Percentiles rank a stretch among this genome's conserved stretches.
These are phyloP conservation scores for Fusarium secorum DNA, from an alignment of 2,329 filamentous ascomycete genomes.

Conservation along the genomic window DNA sequence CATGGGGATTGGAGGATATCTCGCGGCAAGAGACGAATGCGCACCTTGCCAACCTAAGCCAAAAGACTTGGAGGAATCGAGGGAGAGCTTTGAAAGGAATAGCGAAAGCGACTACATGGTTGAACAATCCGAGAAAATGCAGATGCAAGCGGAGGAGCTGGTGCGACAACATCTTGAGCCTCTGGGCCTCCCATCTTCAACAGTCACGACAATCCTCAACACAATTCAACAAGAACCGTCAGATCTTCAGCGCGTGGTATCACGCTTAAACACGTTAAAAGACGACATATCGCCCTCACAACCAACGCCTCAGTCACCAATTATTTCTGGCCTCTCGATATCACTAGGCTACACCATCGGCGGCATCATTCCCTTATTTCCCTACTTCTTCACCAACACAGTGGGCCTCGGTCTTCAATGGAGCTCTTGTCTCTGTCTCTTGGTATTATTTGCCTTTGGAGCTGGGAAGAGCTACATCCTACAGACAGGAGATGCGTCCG, in stretches of 20 bases:
- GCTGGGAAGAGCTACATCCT: slow-evolving; percentile 60
- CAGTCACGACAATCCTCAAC: slow-evolving; percentile 38
- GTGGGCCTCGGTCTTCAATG: slow-evolving; percentile 56
- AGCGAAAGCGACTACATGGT: neutral
- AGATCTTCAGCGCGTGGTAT: slow-evolving; percentile 38
- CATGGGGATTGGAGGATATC: slow-evolving; percentile 76
- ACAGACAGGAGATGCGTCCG: slow-evolving; percentile 12
- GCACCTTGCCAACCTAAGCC: neutral
- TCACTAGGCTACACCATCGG: slow-evolving; percentile 69
- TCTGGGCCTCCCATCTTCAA: slow-evolving; percentile 39
- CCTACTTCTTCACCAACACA: slow-evolving; percentile 63
- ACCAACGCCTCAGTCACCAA: slow-evolving; percentile 43
- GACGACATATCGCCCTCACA: neutral
- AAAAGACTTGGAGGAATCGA: slow-evolving; percentile 34
- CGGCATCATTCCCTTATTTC: slow-evolving; percentile 67
- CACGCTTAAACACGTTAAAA: slow-evolving; percentile 27
- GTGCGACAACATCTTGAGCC: slow-evolving; percentile 47
- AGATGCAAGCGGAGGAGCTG: slow-evolving; percentile 25
- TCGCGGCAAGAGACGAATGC: slow-evolving; percentile 61
- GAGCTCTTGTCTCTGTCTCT: slow-evolving; percentile 62
- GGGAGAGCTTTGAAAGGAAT: slow-evolving; percentile 30
- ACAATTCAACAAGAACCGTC: slow-evolving; percentile 43
- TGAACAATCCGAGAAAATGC: slow-evolving; percentile 12
- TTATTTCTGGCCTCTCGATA: slow-evolving; percentile 64
- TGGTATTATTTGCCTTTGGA: slow-evolving; percentile 64